Base-by-base conservation (phyloP, 1,284 basidiomycete genomes). In the Irpex sp. region DNA sequence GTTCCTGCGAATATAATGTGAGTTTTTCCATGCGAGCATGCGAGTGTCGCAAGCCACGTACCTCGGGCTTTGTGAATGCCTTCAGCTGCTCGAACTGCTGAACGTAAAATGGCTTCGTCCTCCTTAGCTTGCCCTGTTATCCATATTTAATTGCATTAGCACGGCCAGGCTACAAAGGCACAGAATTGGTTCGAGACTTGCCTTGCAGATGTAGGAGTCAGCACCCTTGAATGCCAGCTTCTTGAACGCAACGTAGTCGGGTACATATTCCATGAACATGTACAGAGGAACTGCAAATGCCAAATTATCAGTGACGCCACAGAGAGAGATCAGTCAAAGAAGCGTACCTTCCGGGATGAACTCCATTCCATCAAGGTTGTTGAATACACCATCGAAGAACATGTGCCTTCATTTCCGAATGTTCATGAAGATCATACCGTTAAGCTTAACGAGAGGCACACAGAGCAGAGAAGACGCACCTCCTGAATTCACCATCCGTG, bases 351-450 rank as follows among this genome's bases (percentile, higher is more conserved):
- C 81, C 7, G 82, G 77, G 54, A 86, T 72, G 66, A 78, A 78
- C 54, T 79, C 81, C 80, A 89, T 88, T 52, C 90, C 88, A 55
- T 87, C 82, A 64, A 87, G 74, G 65, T 78, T 86, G 67, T 87
- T 82, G 70, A 85, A 88, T 19, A 86, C 83, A 13, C 83, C 83
- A 61, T 86, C 83, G 62, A 79, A 87, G 71, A 86, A 87, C 74
- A 81, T 78, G 58, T 78, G 78, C 68, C 85, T 87, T 68, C 8
- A 7, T 38, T 34, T 34, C 11, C 26, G 26, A 26, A 4, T 26
- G 26, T 9, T 49, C 9, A 7, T 21, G 40, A 51, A 47, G 6
- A 15, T 15, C 36, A 11, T 49, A 36, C 5, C 26, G 26, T 26
- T 4, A 26, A 26, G 26, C 26, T 26, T 4, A 26, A 26, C 26